A percentile compares a stretch with the other conserved stretches of the same genome.
Conservation (phyloP, 805 yeast species). For the Ogataea polymorpha region DNA sequence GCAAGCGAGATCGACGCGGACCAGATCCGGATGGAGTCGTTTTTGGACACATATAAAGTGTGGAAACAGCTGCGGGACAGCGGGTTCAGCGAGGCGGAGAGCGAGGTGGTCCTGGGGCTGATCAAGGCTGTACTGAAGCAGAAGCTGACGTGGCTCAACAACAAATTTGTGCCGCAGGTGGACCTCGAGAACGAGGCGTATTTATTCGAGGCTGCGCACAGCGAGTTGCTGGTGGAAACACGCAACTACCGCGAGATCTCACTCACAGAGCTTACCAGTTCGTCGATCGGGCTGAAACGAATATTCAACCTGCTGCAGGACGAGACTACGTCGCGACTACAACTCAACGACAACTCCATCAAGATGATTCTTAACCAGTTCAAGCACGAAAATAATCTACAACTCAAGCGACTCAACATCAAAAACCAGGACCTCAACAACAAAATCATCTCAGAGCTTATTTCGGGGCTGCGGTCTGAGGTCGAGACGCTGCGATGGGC, state of each 20-base stretch:
- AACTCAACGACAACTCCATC: constrained; percentile 61
- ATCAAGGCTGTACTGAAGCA: constrained; percentile 34
- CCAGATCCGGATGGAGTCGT: constrained; percentile 30
- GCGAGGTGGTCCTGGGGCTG: constrained; percentile 54
- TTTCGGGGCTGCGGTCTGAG: constrained; percentile 78
- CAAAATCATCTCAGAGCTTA: constrained; percentile 76
- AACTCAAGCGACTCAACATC: constrained; percentile 63
- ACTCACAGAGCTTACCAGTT: constrained; percentile 61
- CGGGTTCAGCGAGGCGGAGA: constrained; percentile 61
- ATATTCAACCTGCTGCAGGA: constrained; percentile 72
- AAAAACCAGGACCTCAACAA: constrained; percentile 80
- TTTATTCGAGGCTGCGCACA: constrained; percentile 86
- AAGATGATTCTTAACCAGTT: constrained; percentile 85
- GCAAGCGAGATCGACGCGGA: constrained; percentile 9
- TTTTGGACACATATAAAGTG: constrained; percentile 63
- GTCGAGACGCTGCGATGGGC: constrained; percentile 92
- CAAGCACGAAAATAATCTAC: constrained; percentile 75
- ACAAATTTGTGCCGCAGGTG: constrained; percentile 48
- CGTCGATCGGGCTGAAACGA: constrained; percentile 66
- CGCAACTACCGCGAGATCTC: constrained; percentile 69
- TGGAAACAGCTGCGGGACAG: constrained; percentile 49
- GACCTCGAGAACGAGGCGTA: constrained; percentile 87
- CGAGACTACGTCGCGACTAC: constrained; percentile 59
- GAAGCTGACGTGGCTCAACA: constrained; percentile 44
- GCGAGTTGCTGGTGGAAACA: constrained; percentile 78